Conservation (phyloP, 768 basidiomycete species). For the Phanerodontia chrysosporium region DNA sequence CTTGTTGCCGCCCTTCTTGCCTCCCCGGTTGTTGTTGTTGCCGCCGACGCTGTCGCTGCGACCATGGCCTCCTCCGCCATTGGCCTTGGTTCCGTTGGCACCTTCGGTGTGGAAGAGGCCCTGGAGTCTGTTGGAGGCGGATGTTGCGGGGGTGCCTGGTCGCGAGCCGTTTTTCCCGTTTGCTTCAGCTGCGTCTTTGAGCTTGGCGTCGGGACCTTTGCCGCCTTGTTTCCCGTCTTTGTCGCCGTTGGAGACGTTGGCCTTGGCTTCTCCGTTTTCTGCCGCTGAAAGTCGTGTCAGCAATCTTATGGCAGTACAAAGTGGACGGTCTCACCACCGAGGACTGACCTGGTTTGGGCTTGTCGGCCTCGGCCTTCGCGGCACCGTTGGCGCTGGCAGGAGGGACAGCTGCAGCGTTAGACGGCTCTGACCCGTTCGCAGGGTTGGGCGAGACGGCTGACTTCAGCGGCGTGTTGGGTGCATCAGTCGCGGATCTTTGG, state of each 20-base stretch:
- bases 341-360: constrained; percentile 12
- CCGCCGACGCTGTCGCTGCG: too few relatives aligned
- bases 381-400: not conserved
- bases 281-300: not conserved
- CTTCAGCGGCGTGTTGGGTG: not conserved
- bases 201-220: not conserved
- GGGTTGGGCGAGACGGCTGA: not conserved
- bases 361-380: not conserved
- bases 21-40: not conserved
- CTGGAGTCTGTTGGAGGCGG: not conserved
- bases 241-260: not conserved
- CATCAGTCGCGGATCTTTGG: not conserved
- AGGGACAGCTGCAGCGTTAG: not conserved
- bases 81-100: not conserved
- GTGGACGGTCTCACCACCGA: constrained; percentile 11
- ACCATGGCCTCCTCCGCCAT: too few relatives aligned
- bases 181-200: not conserved
- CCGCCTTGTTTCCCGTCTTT: constrained; percentile 6
- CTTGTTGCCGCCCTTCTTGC: not conserved
- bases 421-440: not conserved
- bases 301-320: not conserved
- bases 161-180: not conserved
- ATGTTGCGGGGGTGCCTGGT: constrained; percentile 1
- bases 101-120: not conserved
- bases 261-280: not conserved